Conservation (phyloP, 2,329 filamentous ascomycete genomes). For the Aspergillus brunneoviolaceus region DNA sequence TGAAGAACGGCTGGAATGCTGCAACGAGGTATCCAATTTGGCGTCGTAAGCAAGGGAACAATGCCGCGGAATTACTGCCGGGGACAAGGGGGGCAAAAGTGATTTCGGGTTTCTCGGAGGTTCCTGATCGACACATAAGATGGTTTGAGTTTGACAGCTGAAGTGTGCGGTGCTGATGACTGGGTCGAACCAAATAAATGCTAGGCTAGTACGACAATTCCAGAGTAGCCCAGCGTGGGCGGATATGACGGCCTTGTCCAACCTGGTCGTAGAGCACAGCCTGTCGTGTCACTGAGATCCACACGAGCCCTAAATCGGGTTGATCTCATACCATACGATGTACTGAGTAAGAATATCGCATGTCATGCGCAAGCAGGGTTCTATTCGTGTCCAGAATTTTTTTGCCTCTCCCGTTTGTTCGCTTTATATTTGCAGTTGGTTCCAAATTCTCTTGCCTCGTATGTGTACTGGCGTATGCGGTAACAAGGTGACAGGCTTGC, state of each 20-base stretch:
- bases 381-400: background rate
- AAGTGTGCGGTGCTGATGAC: slow-evolving; percentile 3
- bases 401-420: background rate
- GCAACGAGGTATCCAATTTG: background rate
- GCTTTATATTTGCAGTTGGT: background rate
- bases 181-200: slow-evolving; percentile 1
- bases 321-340: background rate
- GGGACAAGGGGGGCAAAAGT: background rate
- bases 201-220: slow-evolving; percentile 2
- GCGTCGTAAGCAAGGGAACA: slow-evolving; percentile 4
- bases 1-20: background rate
- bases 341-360: background rate
- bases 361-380: background rate
- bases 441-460: background rate
- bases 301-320: background rate
- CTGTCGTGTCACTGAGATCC: background rate
- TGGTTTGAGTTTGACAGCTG: slow-evolving; percentile 4
- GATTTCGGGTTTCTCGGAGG: slow-evolving; percentile 9
- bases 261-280: background rate
- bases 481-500: background rate
- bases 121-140: slow-evolving; percentile 11
- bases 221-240: slow-evolving; percentile 1
- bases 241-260: slow-evolving; percentile 4
- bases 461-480: background rate
- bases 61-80: background rate